Conservation (phyloP, 345 rosid species). For the Aquilaria malaccensis region DNA sequence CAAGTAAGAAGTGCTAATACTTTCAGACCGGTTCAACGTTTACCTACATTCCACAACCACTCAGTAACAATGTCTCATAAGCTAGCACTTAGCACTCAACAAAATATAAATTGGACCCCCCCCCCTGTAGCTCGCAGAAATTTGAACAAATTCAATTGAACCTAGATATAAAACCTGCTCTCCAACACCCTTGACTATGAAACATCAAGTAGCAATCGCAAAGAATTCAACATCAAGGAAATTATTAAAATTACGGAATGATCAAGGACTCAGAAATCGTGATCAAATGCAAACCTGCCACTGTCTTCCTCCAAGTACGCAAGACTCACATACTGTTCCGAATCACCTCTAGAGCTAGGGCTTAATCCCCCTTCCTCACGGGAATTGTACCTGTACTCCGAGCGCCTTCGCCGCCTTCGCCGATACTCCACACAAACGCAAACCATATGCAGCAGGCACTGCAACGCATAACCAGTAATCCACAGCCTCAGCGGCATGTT, state of each 20-base stretch:
- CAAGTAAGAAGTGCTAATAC: too few species aligned
- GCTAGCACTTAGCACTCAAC: too few species aligned
- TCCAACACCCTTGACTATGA: background rate
- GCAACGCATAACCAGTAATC: constrained; percentile 74
- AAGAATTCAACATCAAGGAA: too few species aligned
- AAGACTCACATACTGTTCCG: constrained; percentile 54
- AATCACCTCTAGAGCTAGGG: constrained; percentile 38
- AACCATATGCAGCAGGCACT: constrained; percentile 79
- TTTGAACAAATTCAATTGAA: too few species aligned
- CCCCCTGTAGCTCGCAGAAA: too few species aligned
- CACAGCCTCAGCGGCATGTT: constrained; percentile 78
- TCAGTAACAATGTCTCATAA: too few species aligned
- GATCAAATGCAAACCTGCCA: constrained; percentile 39
- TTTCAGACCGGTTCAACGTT: too few species aligned
- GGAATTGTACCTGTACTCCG: constrained; percentile 25
- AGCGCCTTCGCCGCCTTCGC: constrained; percentile 52
- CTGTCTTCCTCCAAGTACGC: constrained; percentile 57
- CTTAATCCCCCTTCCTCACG: constrained; percentile 43
- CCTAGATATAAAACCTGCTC: too few species aligned
- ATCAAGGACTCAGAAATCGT: background rate
- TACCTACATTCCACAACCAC: too few species aligned
- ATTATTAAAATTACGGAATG: background rate
- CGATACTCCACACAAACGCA: constrained; percentile 78
- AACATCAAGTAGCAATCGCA: background rate
- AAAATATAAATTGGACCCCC: too few species aligned